These are phyloP conservation scores for Alternaria angustiovoidea DNA, from an alignment of 2,329 filamentous ascomycete species.

Conservation along the genomic window DNA sequence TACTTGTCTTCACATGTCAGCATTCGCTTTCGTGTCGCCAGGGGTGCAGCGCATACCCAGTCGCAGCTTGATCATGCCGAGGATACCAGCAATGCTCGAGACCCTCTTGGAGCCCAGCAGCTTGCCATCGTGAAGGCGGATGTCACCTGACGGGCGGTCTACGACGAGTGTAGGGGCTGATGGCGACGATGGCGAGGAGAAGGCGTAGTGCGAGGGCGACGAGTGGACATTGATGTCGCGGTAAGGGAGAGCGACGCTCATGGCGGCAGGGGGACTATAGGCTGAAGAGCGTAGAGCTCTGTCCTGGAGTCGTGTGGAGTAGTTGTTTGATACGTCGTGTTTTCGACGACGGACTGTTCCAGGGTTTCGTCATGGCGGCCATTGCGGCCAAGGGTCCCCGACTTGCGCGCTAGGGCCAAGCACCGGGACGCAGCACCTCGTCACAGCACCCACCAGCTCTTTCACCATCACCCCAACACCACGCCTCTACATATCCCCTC, in stretches of 20 bases:
- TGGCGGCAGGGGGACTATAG: conserved; percentile 32
- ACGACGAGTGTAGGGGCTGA: conserved; percentile 87
- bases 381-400: conserved; percentile 18
- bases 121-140: conserved; percentile 82
- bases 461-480: conserved; percentile 18
- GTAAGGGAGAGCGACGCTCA: conserved; percentile 73
- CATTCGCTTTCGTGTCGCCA: not conserved
- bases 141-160: conserved; percentile 89
- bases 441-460: conserved; percentile 22
- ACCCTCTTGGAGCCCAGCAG: conserved; percentile 81
- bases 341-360: conserved; percentile 3
- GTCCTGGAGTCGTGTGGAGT: too few species aligned
- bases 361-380: conserved; percentile 30
- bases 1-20: conserved; percentile 76
- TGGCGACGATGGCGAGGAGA: conserved; percentile 93
- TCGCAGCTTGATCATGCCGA: conserved; percentile 92
- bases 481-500: not conserved
- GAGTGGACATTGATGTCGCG: conserved; percentile 97
- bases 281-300: not conserved
- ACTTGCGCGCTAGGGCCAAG: conserved; percentile 16
- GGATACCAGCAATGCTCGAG: conserved; percentile 91
- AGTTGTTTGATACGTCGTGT: conserved; percentile 2
- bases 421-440: conserved; percentile 22
- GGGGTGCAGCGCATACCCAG: conserved; percentile 68
- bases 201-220: conserved; percentile 90